These are phyloP conservation scores for Jackrogersella minutella DNA, from an alignment of 495 filamentous ascomycete genomes.

Conservation along the genomic window DNA sequence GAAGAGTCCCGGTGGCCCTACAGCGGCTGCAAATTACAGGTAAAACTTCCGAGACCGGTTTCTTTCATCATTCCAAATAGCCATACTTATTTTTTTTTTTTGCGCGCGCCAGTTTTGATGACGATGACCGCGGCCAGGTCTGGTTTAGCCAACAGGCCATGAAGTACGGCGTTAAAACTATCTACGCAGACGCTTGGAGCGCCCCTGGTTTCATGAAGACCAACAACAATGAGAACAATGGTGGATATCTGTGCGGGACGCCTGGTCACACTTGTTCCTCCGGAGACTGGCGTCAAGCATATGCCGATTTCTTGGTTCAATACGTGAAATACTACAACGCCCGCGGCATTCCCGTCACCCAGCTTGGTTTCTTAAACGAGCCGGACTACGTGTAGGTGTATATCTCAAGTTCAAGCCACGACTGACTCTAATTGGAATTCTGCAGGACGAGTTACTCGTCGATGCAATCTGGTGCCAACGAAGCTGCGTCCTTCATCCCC, in stretches of 20 bases:
- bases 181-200: conserved; percentile 66
- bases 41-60: no score
- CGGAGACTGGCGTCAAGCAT: conserved; percentile 65
- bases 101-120: conserved; percentile 56
- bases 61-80: no score
- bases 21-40: conserved; percentile 47
- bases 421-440: background rate
- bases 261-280: conserved; percentile 53
- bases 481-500: conserved; percentile 62
- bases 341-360: conserved; percentile 56
- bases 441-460: conserved; percentile 52
- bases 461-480: conserved; percentile 55
- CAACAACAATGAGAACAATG: conserved; percentile 58
- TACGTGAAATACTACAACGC: no score
- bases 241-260: conserved; percentile 62
- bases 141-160: conserved; percentile 58
- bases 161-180: conserved; percentile 55
- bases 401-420: background rate
- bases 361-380: conserved; percentile 66
- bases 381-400: conserved; percentile 53
- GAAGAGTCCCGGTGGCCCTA: conserved; percentile 50
- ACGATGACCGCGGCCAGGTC: conserved; percentile 57
- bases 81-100: no score
- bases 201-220: conserved; percentile 68
- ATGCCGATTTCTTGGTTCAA: no score